A percentile compares a stretch with the other conserved stretches of the same genome.
Evolutionary conservation across 2,329 filamentous ascomycete species (phyloP).

Genomic region (Lachnellula suecica): DNA sequence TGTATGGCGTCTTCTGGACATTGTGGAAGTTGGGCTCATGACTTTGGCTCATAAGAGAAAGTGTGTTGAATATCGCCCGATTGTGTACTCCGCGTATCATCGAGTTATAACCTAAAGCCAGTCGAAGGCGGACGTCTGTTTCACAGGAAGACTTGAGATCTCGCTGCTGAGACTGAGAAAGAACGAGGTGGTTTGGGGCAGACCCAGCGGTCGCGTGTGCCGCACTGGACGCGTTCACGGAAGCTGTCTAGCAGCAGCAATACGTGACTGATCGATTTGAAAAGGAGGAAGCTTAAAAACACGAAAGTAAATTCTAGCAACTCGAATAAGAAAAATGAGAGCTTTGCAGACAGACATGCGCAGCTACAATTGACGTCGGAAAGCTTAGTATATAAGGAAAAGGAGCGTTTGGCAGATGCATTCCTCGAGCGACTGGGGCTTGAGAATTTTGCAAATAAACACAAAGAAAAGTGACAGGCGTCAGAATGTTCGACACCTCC

Average conservation of each 20-base stretch:
- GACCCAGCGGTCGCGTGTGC: background rate
- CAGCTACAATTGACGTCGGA: background rate
- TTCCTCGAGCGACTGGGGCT: background rate
- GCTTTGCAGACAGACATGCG: constrained; percentile 11
- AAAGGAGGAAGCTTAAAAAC: constrained; percentile 6
- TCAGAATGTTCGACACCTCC: constrained; percentile 4
- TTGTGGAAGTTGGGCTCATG: constrained; percentile 8
- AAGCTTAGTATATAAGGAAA: background rate
- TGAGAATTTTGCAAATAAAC: background rate
- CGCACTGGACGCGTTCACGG: background rate
- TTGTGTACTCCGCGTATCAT: background rate
- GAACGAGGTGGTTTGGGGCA: too few relatives aligned
- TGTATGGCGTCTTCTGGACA: constrained; percentile 12
- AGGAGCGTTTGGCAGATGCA: background rate
- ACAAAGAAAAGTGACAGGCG: constrained; percentile 5
- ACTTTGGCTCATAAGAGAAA: background rate
- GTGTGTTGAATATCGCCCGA: background rate
- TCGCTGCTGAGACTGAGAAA: too few relatives aligned
- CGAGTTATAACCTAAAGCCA: too few relatives aligned
- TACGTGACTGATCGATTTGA: constrained; percentile 1
- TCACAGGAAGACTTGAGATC: too few relatives aligned
- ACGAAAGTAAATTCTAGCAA: constrained; percentile 11
- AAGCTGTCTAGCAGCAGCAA: constrained; percentile 1
- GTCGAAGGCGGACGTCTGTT: too few relatives aligned
- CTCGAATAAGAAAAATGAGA: constrained; percentile 10